Base-by-base conservation (phyloP, 2,329 filamentous ascomycete species). In the Chrysoporthe austroafricana region DNA sequence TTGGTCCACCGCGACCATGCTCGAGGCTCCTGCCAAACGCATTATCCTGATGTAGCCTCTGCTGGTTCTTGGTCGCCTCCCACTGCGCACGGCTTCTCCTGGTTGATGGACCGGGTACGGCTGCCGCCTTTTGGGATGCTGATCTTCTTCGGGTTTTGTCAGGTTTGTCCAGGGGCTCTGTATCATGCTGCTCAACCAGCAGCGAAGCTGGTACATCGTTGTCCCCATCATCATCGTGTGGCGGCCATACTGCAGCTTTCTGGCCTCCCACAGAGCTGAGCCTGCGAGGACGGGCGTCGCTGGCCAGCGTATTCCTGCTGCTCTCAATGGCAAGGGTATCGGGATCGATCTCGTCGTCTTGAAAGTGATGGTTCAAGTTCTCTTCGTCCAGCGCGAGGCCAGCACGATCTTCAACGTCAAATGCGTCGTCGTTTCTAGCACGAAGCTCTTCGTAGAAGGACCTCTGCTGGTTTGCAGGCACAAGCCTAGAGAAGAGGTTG, bases 161-260 rank as follows among this genome's bases (percentile, higher is more conserved):
- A 72, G 60, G 70, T 64, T 68, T 66, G 32, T 54, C 68, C 43
- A 58, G 63, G 44, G 67, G 65, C 70, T 68, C 69, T 62, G 68
- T 72, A n/a, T 79, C 78, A 60, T 83, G 82, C 4, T 77, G 80
- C 74, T 91, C 88, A 26, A 91, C 84, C 21, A 91, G 76, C 21
- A 91, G 78, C 3, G 88, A 91, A 21, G 84, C 85, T 0, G 88
- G 88, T 0, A 90, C 88, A 72, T 90, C 88, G 65, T 89, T 88
- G 66, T 86, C 84, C 5, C 75, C 78, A 42, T 86, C 83, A 3
- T 86, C 83, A 42, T 87, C 84, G 18, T 81, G 73, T 34, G 71
- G 66, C 21, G 75, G 69, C 77, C 77, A 79, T 44, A 46, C 43
- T 44, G 44, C 18, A 43, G 62, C 26, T 34, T 61, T 54, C 8